phyloP scores from a whole-genome alignment of 495 filamentous ascomycete species.

The Neurospora africana region DNA sequence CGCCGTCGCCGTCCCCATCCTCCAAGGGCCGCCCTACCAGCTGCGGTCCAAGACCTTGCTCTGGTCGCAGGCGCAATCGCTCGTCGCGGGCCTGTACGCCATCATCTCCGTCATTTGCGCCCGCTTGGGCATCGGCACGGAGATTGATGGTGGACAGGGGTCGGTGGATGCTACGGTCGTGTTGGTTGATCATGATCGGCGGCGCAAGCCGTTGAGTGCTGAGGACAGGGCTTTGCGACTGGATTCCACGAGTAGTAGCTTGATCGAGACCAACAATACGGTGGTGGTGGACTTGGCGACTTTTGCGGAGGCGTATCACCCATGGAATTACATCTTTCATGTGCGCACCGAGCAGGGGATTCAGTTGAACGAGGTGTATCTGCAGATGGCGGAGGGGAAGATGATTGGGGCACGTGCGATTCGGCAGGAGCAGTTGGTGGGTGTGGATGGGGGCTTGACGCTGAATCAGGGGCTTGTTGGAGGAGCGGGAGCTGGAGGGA shows the following conservation, averaged over 20 bases:
- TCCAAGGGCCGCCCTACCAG: conserved; percentile 27
- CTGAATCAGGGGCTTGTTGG: conserved; percentile 12
- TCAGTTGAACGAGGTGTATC: conserved; percentile 29
- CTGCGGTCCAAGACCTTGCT: conserved; percentile 40
- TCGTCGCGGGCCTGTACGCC: conserved; percentile 69
- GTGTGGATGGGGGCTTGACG: conserved; percentile 38
- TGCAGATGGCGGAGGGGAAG: conserved; percentile 33
- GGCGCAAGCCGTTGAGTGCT: neutral
- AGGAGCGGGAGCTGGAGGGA: neutral
- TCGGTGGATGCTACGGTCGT: conserved; percentile 72
- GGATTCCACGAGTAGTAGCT: conserved; percentile 11
- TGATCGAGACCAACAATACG: conserved; percentile 30
- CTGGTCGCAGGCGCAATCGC: conserved; percentile 53
- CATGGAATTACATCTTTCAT: conserved; percentile 63
- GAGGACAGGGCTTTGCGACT: conserved; percentile 14
- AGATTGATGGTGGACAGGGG: conserved; percentile 45
- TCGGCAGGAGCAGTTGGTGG: conserved; percentile 30
- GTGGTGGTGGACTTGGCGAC: conserved; percentile 55
- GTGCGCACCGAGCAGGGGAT: conserved; percentile 49
- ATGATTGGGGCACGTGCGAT: conserved; percentile 31
- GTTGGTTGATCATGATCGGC: conserved; percentile 50
- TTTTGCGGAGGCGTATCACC: conserved; percentile 51
- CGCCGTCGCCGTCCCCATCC: conserved; percentile 42
- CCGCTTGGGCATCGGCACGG: conserved; percentile 49
- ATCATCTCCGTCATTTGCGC: conserved; percentile 59